A percentile compares a stretch with the other conserved stretches of the same genome.
These are phyloP conservation scores for Corchorus capsularis DNA, from an alignment of 345 rosid genomes.

Conservation along the genomic window DNA sequence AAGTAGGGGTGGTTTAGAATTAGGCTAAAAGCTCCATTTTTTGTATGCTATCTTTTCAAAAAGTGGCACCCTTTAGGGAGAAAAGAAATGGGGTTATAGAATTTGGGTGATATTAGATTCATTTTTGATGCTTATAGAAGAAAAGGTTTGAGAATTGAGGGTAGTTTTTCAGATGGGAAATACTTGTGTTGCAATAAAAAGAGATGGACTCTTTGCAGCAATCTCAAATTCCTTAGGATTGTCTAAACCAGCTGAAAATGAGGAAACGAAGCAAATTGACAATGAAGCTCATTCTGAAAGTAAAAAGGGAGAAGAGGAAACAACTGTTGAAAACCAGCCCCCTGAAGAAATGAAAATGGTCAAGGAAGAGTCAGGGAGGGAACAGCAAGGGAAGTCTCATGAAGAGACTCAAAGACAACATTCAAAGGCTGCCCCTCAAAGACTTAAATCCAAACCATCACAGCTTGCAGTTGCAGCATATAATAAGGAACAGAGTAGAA, in stretches of 20 bases:
- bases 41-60: background rate
- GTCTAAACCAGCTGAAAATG: constrained; percentile 25
- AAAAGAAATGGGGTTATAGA: constrained; percentile 20
- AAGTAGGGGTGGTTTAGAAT: background rate
- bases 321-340: constrained; percentile 24
- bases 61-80: background rate
- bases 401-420: constrained; percentile 28
- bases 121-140: background rate
- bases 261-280: constrained; percentile 2
- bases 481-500: constrained; percentile 18
- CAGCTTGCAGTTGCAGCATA: background rate
- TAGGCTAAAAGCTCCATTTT: background rate
- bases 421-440: constrained; percentile 17
- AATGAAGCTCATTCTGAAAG: constrained; percentile 8
- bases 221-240: constrained; percentile 38
- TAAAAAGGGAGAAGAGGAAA: constrained; percentile 25
- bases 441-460: constrained; percentile 18
- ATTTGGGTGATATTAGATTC: background rate
- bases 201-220: constrained; percentile 30
- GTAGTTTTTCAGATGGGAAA: constrained; percentile 63
- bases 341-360: constrained; percentile 46
- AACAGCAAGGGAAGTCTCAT: constrained; percentile 14
- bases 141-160: constrained; percentile 11
- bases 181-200: constrained; percentile 40
- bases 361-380: constrained; percentile 29